Conservation (phyloP, 106 monocot species). For the Agapanthus africanus region DNA sequence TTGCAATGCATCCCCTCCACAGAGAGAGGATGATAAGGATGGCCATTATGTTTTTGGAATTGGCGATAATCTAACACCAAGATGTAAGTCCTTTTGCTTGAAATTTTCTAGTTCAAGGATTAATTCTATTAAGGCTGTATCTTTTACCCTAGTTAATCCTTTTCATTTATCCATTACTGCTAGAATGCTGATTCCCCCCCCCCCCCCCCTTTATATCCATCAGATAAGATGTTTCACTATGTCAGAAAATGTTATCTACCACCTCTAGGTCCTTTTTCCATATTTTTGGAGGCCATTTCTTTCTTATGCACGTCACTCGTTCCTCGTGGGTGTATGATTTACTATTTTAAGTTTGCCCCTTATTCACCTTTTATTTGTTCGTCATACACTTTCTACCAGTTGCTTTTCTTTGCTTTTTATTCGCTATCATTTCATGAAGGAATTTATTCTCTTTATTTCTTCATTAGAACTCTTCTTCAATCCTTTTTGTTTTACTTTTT, state of each 20-base stretch:
- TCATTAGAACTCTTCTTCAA: background rate
- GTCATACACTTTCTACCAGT: background rate
- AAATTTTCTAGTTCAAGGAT: background rate
- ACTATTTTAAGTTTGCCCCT: no score
- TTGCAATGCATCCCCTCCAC: slow-evolving; percentile 63
- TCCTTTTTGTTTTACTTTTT: background rate
- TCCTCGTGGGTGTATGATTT: background rate
- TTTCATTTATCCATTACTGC: background rate
- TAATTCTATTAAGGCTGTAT: background rate
- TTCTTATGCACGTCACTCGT: no score
- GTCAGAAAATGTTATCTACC: background rate
- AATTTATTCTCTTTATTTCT: background rate
- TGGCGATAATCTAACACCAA: slow-evolving; percentile 73
- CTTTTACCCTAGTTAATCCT: background rate
- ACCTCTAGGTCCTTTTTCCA: background rate
- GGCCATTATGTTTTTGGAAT: slow-evolving; percentile 83
- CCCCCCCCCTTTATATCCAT: background rate
- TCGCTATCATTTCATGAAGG: background rate
- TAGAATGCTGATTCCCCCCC: background rate
- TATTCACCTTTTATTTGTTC: no score
- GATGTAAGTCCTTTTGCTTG: slow-evolving; percentile 46
- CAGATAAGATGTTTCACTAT: background rate
- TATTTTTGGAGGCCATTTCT: no score
- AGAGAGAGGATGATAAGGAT: slow-evolving; percentile 92
- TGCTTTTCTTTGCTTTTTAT: background rate